Evolutionary conservation across 768 basidiomycete genomes (phyloP).

Genomic region (Calocybe cyanea): DNA sequence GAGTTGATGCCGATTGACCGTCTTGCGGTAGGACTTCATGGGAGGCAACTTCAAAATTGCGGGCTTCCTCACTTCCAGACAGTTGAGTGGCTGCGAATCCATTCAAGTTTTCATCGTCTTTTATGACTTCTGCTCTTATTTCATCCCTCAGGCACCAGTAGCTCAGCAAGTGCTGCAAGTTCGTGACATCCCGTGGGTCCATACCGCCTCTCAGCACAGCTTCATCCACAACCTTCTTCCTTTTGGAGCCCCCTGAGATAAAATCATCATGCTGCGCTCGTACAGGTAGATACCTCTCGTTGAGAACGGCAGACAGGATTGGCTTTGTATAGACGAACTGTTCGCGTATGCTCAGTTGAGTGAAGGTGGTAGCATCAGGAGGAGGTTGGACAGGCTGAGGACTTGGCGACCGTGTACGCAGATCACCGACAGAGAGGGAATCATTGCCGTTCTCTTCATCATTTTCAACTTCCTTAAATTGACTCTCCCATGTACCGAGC

Average conservation of each 20-base stretch:
- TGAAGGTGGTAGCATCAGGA: slow-evolving; percentile 41
- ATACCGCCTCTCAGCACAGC: slow-evolving; percentile 38
- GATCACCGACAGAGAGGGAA: slow-evolving; percentile 5
- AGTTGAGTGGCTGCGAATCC: too few relatives aligned
- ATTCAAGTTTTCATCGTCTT: slow-evolving; percentile 13
- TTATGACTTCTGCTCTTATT: slow-evolving; percentile 9
- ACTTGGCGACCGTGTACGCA: slow-evolving; percentile 28
- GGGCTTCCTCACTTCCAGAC: not conserved
- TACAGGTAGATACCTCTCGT: slow-evolving; percentile 53
- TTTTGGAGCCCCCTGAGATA: slow-evolving; percentile 52
- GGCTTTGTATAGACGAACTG: slow-evolving; percentile 69
- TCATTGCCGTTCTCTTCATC: slow-evolving; percentile 31
- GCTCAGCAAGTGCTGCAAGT: slow-evolving; percentile 30
- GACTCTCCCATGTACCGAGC: slow-evolving; percentile 56
- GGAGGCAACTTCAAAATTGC: not conserved
- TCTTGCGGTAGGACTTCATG: too few relatives aligned
- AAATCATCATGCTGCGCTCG: slow-evolving; percentile 45
- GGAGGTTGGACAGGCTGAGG: slow-evolving; percentile 39
- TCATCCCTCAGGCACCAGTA: slow-evolving; percentile 42
- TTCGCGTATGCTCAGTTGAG: slow-evolving; percentile 42
- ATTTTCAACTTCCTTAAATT: slow-evolving; percentile 34
- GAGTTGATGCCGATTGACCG: too few relatives aligned
- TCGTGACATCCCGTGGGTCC: slow-evolving; percentile 34
- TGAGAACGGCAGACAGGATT: slow-evolving; percentile 56
- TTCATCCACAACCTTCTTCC: slow-evolving; percentile 34